Conservation (phyloP, 345 rosid genomes). For the Eucalyptus viminalis region DNA sequence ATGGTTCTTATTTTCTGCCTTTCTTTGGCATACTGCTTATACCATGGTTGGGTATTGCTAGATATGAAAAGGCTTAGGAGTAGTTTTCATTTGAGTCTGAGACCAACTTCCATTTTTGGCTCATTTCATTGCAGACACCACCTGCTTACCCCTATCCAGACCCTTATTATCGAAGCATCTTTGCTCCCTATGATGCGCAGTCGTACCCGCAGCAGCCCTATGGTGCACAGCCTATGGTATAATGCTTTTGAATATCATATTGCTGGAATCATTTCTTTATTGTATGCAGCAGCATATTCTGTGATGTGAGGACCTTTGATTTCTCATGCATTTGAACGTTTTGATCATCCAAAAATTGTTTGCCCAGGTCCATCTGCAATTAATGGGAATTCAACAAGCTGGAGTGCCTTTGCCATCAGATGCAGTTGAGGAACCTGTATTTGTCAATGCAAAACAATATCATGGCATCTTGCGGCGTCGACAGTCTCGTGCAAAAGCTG, state of each 20-base stretch:
- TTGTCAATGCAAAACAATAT: conserved; percentile 96
- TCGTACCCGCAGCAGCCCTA: conserved; percentile 68
- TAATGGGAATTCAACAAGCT: conserved; percentile 97
- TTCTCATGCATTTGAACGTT: background rate
- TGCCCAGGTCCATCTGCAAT: conserved; percentile 75
- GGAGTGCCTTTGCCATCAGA: conserved; percentile 92
- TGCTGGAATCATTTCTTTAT: background rate
- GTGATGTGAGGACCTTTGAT: background rate
- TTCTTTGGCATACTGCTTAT: background rate
- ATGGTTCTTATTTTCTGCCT: background rate
- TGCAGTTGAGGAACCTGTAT: conserved; percentile 95
- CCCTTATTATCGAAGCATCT: conserved; percentile 90
- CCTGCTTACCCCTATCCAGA: conserved; percentile 81
- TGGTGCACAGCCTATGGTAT: conserved; percentile 71
- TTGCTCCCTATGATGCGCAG: conserved; percentile 74
- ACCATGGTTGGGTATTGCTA: background rate
- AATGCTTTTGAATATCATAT: background rate
- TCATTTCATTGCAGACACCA: conserved; percentile 44
- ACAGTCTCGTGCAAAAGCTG: conserved; percentile 92
- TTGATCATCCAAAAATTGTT: background rate
- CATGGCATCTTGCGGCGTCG: conserved; percentile 95
- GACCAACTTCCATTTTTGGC: background rate
- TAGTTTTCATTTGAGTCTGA: background rate
- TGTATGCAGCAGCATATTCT: background rate
- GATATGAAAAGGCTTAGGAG: background rate